Evolutionary conservation across 2,329 filamentous ascomycete genomes (phyloP).

Genomic region (Botryotinia globosa): DNA sequence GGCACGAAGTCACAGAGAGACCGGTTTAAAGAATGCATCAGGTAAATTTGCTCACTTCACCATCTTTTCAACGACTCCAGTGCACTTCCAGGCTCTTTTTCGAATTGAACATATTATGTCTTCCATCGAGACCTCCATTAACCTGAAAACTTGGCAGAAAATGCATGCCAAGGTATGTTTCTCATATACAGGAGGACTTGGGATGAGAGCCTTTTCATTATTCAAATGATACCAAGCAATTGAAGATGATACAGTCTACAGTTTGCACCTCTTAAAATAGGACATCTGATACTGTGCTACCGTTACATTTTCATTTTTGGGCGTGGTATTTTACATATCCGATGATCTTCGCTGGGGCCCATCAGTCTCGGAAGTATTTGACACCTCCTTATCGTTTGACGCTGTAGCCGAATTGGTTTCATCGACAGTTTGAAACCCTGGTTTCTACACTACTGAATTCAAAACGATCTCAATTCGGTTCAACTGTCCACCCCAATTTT

Average conservation of each 20-base stretch:
- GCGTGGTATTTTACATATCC: neutral
- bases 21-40: neutral
- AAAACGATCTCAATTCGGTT: slow-evolving; percentile 21
- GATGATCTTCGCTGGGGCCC: neutral
- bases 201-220: neutral
- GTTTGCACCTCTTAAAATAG: neutral
- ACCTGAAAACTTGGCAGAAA: neutral
- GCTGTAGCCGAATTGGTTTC: slow-evolving; percentile 32
- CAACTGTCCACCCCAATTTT: neutral
- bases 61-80: neutral
- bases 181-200: neutral
- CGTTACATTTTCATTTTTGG: neutral
- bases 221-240: neutral
- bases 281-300: slow-evolving; percentile 5
- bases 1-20: neutral
- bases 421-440: slow-evolving; percentile 23
- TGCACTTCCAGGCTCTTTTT: neutral
- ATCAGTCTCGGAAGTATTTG: neutral
- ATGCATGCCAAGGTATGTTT: neutral
- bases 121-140: neutral
- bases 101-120: neutral
- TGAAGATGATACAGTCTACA: neutral
- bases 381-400: slow-evolving; percentile 6
- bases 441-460: slow-evolving; percentile 6
- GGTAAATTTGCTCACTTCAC: neutral